These are phyloP conservation scores for Ogataea paraovalis DNA, from an alignment of 805 yeast genomes.

Conservation along the genomic window DNA sequence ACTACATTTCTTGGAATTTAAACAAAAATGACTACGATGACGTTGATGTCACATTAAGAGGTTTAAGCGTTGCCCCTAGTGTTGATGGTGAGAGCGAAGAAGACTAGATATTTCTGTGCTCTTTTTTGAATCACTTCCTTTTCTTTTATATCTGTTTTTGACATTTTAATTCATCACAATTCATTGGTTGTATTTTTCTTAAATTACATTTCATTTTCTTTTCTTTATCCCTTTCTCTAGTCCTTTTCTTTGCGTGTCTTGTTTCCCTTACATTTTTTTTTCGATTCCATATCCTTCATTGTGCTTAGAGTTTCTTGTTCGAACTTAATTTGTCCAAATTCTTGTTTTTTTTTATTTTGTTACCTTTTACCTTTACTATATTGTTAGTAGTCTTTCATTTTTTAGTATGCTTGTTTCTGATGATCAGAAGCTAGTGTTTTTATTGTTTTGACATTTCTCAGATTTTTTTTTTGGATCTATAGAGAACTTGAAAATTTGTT, in stretches of 20 bases:
- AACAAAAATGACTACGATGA: slow-evolving; percentile 40
- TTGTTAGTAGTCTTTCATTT: too few species aligned
- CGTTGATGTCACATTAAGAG: slow-evolving; percentile 34
- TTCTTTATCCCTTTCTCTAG: background rate
- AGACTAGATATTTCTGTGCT: slow-evolving; percentile 1
- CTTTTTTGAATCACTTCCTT: background rate
- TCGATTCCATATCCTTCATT: too few species aligned
- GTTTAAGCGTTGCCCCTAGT: slow-evolving; percentile 35
- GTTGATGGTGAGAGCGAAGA: slow-evolving; percentile 25
- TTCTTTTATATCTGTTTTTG: background rate
- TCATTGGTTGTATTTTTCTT: slow-evolving; percentile 2
- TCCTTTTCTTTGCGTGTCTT: background rate
- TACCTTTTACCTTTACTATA: background rate
- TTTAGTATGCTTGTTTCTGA: too few species aligned
- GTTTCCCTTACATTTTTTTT: background rate
- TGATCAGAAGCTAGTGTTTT: too few species aligned
- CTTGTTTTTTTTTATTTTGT: background rate
- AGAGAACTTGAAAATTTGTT: too few species aligned
- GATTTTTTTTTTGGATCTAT: too few species aligned
- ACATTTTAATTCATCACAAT: background rate
- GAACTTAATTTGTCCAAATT: background rate
- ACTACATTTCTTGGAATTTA: slow-evolving; percentile 60
- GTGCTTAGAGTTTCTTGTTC: background rate
- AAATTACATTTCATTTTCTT: background rate
- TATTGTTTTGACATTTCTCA: too few species aligned